Evolutionary conservation across 1,139 yeast genomes (phyloP).

Genomic region (Taphrina betulina): DNA sequence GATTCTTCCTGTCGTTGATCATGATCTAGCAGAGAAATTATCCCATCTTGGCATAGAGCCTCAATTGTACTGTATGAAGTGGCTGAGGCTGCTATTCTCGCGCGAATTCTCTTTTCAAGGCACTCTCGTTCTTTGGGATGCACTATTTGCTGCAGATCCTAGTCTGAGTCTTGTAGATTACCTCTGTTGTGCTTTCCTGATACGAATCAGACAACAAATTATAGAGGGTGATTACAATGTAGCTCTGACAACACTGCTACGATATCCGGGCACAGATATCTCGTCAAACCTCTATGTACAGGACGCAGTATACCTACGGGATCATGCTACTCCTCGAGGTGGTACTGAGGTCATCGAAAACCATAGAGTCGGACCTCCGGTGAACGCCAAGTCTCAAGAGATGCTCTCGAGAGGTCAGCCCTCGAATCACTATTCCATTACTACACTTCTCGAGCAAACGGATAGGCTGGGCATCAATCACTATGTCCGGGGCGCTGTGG

Average conservation of each 20-base stretch:
- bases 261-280: slow-evolving; percentile 41
- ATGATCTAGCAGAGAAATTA: slow-evolving; percentile 43
- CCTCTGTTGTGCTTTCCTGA: slow-evolving; percentile 44
- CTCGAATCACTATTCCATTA: background rate
- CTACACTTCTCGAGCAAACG: slow-evolving; percentile 17
- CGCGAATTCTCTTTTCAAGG: slow-evolving; percentile 50
- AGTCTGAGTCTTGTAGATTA: slow-evolving; percentile 44
- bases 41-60: slow-evolving; percentile 54
- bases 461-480: slow-evolving; percentile 26
- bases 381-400: background rate
- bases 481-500: slow-evolving; percentile 20
- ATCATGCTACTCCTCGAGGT: slow-evolving; percentile 12
- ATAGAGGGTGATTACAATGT: slow-evolving; percentile 40
- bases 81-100: slow-evolving; percentile 54
- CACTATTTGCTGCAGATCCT: slow-evolving; percentile 44
- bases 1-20: slow-evolving; percentile 46
- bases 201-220: slow-evolving; percentile 41
- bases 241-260: slow-evolving; percentile 42
- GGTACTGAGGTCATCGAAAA: slow-evolving; percentile 8
- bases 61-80: slow-evolving; percentile 62
- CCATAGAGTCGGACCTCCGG: slow-evolving; percentile 22
- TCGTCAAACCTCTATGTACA: slow-evolving; percentile 40
- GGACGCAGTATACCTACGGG: slow-evolving; percentile 41
- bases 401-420: background rate
- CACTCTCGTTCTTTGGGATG: slow-evolving; percentile 46